Evolutionary conservation across 805 yeast species (phyloP).

Genomic region (Candida silvatica): DNA sequence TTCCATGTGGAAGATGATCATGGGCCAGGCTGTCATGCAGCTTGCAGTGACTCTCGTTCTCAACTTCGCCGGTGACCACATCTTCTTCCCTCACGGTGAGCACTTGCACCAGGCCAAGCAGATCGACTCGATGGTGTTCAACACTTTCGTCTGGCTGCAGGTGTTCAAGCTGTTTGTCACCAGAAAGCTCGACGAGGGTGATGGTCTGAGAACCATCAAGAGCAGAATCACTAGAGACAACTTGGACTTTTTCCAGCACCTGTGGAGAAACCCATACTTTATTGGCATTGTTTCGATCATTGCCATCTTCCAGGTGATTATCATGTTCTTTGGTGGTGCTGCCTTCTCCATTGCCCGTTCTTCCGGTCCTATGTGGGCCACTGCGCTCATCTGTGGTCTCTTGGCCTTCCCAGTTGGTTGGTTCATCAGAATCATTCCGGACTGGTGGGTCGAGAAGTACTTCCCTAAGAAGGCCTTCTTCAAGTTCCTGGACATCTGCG

Average conservation of each 20-base stretch:
- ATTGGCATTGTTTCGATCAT: conserved; percentile 62
- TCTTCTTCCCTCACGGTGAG: conserved; percentile 38
- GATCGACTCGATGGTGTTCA: conserved; percentile 81
- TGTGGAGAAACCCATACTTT: conserved; percentile 79
- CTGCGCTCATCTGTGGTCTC: conserved; percentile 75
- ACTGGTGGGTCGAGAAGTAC: conserved; percentile 53
- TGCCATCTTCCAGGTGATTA: conserved; percentile 76
- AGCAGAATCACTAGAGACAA: conserved; percentile 55
- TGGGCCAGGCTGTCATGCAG: conserved; percentile 80
- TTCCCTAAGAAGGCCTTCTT: conserved; percentile 58
- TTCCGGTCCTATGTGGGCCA: conserved; percentile 84
- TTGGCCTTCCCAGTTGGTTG: conserved; percentile 75
- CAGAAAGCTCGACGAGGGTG: conserved; percentile 84
- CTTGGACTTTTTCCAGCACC: conserved; percentile 75
- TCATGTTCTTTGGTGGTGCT: conserved; percentile 96
- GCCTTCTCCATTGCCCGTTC: conserved; percentile 80
- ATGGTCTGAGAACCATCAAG: conserved; percentile 47
- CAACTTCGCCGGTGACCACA: conserved; percentile 65
- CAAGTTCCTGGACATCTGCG: conserved; percentile 11
- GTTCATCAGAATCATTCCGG: conserved; percentile 75
- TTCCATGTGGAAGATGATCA: conserved; percentile 98
- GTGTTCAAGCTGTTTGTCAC: conserved; percentile 88
- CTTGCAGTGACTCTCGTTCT: conserved; percentile 69
- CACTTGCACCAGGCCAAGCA: conserved; percentile 42
- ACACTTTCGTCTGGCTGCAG: conserved; percentile 96